Percentiles rank a stretch among this genome's conserved stretches.
Conservation (phyloP, 345 rosid species). For the Lenwebbia sp. region DNA sequence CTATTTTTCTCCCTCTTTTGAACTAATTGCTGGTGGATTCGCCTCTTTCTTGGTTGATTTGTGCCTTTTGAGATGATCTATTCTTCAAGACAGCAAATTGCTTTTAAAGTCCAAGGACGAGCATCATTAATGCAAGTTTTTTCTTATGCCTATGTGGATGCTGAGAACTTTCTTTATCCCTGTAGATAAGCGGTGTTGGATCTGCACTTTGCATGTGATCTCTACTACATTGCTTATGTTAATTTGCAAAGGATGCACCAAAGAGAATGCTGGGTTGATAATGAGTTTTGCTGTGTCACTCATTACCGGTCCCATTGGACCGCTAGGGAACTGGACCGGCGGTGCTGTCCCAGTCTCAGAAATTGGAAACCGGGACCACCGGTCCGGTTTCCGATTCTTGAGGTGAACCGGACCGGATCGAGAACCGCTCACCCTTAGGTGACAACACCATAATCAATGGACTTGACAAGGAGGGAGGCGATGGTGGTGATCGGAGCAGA, state of each 20-base stretch:
- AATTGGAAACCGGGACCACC: no score
- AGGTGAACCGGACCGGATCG: no score
- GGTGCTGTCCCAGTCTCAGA: no score
- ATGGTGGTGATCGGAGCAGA: not conserved
- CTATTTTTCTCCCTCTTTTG: accelerated
- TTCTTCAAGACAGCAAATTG: not conserved
- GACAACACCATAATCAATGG: not conserved
- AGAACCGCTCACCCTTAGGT: no score
- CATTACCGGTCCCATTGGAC: not conserved
- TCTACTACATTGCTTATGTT: not conserved
- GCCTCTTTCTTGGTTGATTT: not conserved
- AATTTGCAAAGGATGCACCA: not conserved
- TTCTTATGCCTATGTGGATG: not conserved
- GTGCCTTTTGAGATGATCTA: not conserved
- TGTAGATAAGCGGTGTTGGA: not conserved
- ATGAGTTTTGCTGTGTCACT: not conserved
- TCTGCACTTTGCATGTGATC: not conserved
- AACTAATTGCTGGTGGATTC: not conserved
- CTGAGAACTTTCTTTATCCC: not conserved
- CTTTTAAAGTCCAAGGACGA: not conserved
- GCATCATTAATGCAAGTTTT: not conserved
- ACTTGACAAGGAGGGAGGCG: not conserved
- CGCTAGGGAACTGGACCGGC: no score
- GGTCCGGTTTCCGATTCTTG: no score
- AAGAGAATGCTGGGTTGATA: not conserved